Evolutionary conservation across 257 asterid genomes (phyloP).

Genomic region (Rauvolfia tetraphylla): DNA sequence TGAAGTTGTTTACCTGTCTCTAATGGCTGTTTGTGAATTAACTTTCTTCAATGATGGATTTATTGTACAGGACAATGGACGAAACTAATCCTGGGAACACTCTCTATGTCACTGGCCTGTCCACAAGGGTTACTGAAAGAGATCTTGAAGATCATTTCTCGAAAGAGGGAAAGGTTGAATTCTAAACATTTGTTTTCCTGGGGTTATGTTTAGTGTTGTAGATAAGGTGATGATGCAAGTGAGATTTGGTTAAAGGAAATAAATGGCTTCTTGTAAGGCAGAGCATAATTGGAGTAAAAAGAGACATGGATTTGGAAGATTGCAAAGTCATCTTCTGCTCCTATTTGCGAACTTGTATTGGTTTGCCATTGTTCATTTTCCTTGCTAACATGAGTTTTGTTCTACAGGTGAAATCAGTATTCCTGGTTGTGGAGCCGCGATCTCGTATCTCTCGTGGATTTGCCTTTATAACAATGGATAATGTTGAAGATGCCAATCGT

Average conservation of each 20-base stretch:
- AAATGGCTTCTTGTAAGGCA: neutral
- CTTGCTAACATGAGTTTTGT: conserved; percentile 12
- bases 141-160: conserved; percentile 98
- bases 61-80: conserved; percentile 40
- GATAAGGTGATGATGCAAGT: neutral
- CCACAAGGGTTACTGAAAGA: conserved; percentile 90
- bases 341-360: neutral
- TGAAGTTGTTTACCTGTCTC: neutral
- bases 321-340: neutral
- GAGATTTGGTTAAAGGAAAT: neutral
- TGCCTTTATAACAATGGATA: conserved; percentile 86
- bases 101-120: conserved; percentile 93
- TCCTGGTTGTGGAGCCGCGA: conserved; percentile 90
- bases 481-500: conserved; percentile 74
- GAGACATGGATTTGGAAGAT: neutral
- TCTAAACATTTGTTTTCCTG: conserved; percentile 2
- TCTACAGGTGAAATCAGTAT: conserved; percentile 72
- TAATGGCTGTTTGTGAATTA: neutral
- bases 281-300: neutral
- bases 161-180: conserved; percentile 88
- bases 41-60: conserved; percentile 4
- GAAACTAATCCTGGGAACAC: conserved; percentile 67
- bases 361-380: neutral
- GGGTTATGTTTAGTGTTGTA: neutral
- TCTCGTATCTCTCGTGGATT: conserved; percentile 94